Base-by-base conservation (phyloP, 495 filamentous ascomycete species). In the Xylaria cubensis region DNA sequence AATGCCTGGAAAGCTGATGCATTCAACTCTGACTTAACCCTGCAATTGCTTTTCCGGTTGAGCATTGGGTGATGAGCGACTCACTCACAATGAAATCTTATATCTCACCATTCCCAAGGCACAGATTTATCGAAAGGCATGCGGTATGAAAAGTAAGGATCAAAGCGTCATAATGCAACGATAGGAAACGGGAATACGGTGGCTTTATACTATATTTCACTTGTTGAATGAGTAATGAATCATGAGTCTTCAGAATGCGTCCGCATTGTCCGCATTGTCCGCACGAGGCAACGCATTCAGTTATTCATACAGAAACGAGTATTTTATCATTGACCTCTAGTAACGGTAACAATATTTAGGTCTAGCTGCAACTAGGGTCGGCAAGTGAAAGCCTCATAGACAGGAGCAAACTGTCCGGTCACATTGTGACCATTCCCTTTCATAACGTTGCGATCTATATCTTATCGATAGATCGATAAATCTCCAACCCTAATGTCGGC, bases 201-300 rank as follows among this genome's bases (percentile, higher is more conserved):
- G 13, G 26, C 4, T 15, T 32, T 29, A 2, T 15, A 17, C 53
- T 1, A 56, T 29, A 12, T 26, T 15, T 26, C 10, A 7, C 51
- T 15, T 29, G 10, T 29, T 55, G 9, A 26, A 4, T 39, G 17
- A 50, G 55, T 69, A 6, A 50, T 69, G 67, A 69, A 7, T 69
- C 67, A 69, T 69, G 53, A 48, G 36, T 3, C n/a, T 50, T 36
- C 6, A 15, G 10, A 32, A 55, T 8, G n/a, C 46, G 64, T 24
- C 48, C 44, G 50, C 48, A 42, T 55, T 42, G 64, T 24, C 48
- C 44, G 50, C 48, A 42, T 55, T 42, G 21, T 56, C 64, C 50
- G 64, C 64, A 8, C 48, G 26, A 65, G 21, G 42, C 42, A 34
- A 1, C 42, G n/a, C 10, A 26, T 39, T 8, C 6, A 8, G 36